Conservation (phyloP, 331 rosid species). For the Ulmus americana region DNA sequence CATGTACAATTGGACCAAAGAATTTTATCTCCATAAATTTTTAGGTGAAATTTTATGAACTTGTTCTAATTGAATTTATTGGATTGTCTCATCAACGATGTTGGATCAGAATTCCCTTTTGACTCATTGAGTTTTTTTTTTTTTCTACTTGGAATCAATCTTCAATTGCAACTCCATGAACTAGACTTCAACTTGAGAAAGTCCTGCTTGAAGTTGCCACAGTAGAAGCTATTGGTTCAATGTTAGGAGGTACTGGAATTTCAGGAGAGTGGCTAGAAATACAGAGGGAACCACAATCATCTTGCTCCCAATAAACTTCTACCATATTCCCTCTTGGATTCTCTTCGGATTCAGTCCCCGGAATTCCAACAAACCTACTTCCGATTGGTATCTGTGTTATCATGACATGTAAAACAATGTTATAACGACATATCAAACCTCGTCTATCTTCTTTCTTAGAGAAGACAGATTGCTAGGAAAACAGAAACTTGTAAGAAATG, state of each 20-base stretch:
- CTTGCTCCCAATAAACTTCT: slow-evolving; percentile 80
- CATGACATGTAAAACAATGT: neutral
- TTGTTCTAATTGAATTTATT: too few relatives aligned
- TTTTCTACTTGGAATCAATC: neutral
- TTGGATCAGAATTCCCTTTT: too few relatives aligned
- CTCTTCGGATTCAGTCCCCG: slow-evolving; percentile 59
- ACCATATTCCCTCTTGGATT: slow-evolving; percentile 66
- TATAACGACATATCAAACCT: too few relatives aligned
- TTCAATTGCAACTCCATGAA: slow-evolving; percentile 2
- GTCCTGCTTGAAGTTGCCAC: slow-evolving; percentile 21
- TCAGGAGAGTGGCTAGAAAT: slow-evolving; percentile 60
- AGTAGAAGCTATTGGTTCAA: slow-evolving; percentile 27
- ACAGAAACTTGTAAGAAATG: neutral
- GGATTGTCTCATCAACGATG: too few relatives aligned
- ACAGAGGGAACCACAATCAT: slow-evolving; percentile 67
- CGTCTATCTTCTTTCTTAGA: too few relatives aligned
- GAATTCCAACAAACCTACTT: slow-evolving; percentile 72
- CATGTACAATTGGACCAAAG: too few relatives aligned
- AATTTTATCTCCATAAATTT: too few relatives aligned
- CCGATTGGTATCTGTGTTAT: slow-evolving; percentile 57
- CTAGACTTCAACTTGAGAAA: slow-evolving; percentile 35
- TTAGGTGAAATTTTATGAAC: too few relatives aligned
- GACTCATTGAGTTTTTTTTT: too few relatives aligned
- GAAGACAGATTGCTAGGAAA: too few relatives aligned
- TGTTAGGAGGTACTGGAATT: slow-evolving; percentile 42